phyloP scores from a whole-genome alignment of 208 protist species.

The Entamoeba histolytica region DNA sequence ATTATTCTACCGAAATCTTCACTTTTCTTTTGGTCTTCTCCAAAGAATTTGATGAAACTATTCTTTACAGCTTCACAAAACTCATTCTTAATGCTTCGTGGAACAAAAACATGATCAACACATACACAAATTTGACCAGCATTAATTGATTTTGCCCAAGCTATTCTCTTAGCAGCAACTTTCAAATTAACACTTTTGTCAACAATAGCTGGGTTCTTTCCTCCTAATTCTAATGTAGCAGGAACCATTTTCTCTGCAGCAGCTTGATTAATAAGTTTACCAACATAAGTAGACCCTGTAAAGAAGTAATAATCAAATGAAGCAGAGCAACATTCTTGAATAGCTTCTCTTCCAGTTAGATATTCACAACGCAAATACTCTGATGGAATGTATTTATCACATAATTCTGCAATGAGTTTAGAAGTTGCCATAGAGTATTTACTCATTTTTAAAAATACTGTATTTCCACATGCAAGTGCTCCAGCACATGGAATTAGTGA shows the following conservation, averaged over 20 bases:
- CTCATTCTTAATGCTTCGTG: conserved; percentile 27
- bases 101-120: conserved; percentile 59
- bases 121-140: conserved; percentile 58
- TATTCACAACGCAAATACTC: conserved; percentile 34
- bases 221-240: conserved; percentile 65
- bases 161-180: conserved; percentile 38
- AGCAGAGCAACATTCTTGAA: conserved; percentile 45
- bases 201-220: conserved; percentile 62
- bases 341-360: conserved; percentile 42
- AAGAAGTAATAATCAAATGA: conserved; percentile 68
- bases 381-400: conserved; percentile 46
- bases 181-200: conserved; percentile 12
- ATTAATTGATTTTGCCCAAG: conserved; percentile 53
- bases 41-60: conserved; percentile 15
- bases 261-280: conserved; percentile 46
- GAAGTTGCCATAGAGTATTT: conserved; percentile 36
- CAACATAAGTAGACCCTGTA: conserved; percentile 49
- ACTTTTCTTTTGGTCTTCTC: background rate
- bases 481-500: conserved; percentile 46
- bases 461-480: conserved; percentile 59
- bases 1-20: conserved; percentile 39
- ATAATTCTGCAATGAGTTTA: conserved; percentile 38
- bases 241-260: conserved; percentile 56
- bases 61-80: conserved; percentile 40
- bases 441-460: conserved; percentile 58